phyloP scores from a whole-genome alignment of 179 eudicot genomes.

The Beta lomatogona region DNA sequence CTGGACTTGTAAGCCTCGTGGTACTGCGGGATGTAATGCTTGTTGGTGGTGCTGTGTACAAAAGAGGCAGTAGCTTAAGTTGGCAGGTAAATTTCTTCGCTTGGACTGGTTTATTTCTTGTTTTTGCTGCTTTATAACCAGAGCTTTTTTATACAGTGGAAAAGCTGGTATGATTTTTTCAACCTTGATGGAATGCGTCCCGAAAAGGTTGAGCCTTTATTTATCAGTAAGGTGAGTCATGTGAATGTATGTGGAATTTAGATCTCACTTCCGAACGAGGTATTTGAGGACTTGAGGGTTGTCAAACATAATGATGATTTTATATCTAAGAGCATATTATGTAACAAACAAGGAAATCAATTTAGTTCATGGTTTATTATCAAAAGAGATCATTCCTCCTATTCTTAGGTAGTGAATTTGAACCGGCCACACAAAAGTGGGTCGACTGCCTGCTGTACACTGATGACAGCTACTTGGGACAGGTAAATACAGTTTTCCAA shows the following conservation, averaged over 20 bases:
- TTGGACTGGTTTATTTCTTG: not conserved
- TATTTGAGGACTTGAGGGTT: not conserved
- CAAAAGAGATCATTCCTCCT: not conserved
- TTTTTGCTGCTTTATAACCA: slow-evolving; percentile 10
- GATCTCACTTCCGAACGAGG: not conserved
- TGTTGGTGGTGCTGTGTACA: slow-evolving; percentile 86
- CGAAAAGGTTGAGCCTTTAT: slow-evolving; percentile 81
- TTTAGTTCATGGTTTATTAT: not conserved
- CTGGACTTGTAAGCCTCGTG: slow-evolving; percentile 85
- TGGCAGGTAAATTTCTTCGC: slow-evolving; percentile 61
- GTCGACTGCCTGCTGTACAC: no score
- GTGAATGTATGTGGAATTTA: not conserved
- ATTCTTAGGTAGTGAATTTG: not conserved
- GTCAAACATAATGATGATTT: not conserved
- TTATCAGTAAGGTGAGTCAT: slow-evolving; percentile 77
- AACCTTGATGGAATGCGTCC: slow-evolving; percentile 73
- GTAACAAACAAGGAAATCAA: not conserved
- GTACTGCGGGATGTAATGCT: slow-evolving; percentile 84
- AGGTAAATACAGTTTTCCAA: slow-evolving; percentile 95
- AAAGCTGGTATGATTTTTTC: slow-evolving; percentile 80
- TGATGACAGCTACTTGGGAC: slow-evolving; percentile 11
- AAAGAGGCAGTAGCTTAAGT: slow-evolving; percentile 70
- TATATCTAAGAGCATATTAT: not conserved
- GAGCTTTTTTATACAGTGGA: slow-evolving; percentile 54
- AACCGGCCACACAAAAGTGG: not conserved